Evolutionary conservation across 495 filamentous ascomycete species (phyloP).

Genomic region (Pseudotulostoma volvatum): DNA sequence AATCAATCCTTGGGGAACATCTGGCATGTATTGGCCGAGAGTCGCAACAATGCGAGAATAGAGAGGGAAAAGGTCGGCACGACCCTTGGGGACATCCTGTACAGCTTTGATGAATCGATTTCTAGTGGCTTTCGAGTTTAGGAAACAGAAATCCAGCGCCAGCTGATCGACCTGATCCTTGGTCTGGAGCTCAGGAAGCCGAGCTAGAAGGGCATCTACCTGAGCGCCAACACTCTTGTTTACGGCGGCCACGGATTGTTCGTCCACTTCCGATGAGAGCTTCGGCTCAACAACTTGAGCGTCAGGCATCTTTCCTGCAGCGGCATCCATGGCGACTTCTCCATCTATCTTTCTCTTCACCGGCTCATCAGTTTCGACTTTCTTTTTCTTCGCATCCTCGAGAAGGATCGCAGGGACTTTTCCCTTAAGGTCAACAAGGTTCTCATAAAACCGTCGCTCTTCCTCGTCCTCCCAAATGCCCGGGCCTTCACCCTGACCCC

Average conservation of each 20-base stretch:
- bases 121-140: conserved; percentile 95
- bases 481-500: conserved; percentile 77
- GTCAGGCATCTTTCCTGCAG: conserved; percentile 16
- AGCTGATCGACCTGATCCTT: conserved; percentile 86
- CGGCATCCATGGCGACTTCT: conserved; percentile 14
- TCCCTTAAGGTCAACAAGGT: conserved; percentile 84
- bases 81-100: conserved; percentile 86
- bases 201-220: conserved; percentile 77
- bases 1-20: conserved; percentile 81
- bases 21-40: conserved; percentile 81
- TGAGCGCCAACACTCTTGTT: conserved; percentile 97
- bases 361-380: conserved; percentile 51
- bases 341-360: conserved; percentile 36
- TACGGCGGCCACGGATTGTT: conserved; percentile 81
- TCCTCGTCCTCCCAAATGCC: conserved; percentile 99
- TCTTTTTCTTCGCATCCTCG: conserved; percentile 94
- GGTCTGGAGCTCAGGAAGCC: conserved; percentile 74
- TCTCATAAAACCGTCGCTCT: conserved; percentile 94
- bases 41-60: conserved; percentile 90
- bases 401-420: conserved; percentile 86
- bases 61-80: conserved; percentile 76
- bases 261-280: conserved; percentile 45
- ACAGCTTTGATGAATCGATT: conserved; percentile 87
- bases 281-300: conserved; percentile 28
- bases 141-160: conserved; percentile 90